Evolutionary conservation across 1,284 basidiomycete species (phyloP).

Genomic region (Mycosarcoma maydis): DNA sequence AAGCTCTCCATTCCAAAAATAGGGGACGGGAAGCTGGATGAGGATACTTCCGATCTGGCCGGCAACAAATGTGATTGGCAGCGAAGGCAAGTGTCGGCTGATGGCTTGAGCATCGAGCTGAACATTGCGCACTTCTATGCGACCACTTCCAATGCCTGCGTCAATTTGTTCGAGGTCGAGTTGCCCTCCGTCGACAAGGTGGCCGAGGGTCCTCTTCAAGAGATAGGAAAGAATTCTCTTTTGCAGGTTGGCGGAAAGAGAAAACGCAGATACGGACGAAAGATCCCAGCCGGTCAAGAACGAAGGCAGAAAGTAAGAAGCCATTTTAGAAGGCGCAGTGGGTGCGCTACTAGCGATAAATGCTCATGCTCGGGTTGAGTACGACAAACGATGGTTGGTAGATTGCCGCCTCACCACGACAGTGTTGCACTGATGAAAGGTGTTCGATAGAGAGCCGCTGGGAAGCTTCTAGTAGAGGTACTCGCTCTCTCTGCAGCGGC

Average conservation of each 20-base stretch:
- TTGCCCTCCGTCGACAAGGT: constrained; percentile 85
- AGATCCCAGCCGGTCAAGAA: constrained; percentile 46
- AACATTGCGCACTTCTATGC: constrained; percentile 83
- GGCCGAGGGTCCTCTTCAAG: constrained; percentile 82
- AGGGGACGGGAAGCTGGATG: constrained; percentile 54
- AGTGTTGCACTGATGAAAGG: too few relatives aligned
- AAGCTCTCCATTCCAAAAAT: constrained; percentile 54
- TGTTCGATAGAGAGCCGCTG: too few relatives aligned
- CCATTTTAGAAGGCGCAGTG: constrained; percentile 20
- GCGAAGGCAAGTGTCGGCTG: constrained; percentile 28
- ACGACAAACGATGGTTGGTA: constrained; percentile 4
- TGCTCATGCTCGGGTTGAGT: constrained; percentile 13
- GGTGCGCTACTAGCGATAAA: constrained; percentile 15
- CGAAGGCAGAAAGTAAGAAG: constrained; percentile 42
- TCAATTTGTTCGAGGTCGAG: constrained; percentile 87
- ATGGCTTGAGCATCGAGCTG: constrained; percentile 74
- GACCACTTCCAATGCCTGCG: constrained; percentile 87
- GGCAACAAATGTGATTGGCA: constrained; percentile 77
- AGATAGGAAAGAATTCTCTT: constrained; percentile 88
- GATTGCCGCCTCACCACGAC: constrained; percentile 11
- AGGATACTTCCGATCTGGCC: constrained; percentile 70
- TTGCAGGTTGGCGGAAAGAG: constrained; percentile 82
- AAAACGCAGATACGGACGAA: constrained; percentile 37
- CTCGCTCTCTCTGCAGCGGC: too few relatives aligned
- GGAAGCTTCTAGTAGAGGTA: too few relatives aligned